Conservation (phyloP, 208 protist species). For the Tetramitus jugosus region DNA sequence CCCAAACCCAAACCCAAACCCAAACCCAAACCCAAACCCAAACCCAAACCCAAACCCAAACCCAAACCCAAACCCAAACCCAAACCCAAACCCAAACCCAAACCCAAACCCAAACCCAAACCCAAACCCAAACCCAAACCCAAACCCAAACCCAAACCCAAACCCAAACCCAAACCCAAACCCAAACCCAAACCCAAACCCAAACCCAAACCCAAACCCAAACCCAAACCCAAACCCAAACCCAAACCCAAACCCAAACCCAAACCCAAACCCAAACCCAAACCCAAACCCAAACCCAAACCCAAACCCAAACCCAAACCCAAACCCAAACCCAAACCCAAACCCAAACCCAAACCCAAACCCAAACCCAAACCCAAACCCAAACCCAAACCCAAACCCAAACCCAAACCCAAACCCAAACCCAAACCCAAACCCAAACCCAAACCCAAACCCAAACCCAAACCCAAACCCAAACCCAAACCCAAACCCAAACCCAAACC, state of each 20-base stretch:
- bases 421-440: constrained; percentile 44
- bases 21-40: constrained; percentile 45
- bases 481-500: constrained; percentile 38
- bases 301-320: constrained; percentile 47
- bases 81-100: constrained; percentile 41
- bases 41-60: constrained; percentile 25
- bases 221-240: constrained; percentile 41
- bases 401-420: constrained; percentile 42
- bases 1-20: constrained; percentile 41
- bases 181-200: constrained; percentile 22
- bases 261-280: constrained; percentile 41
- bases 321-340: constrained; percentile 42
- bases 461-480: constrained; percentile 40
- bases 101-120: constrained; percentile 44
- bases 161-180: constrained; percentile 45
- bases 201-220: constrained; percentile 41
- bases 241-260: constrained; percentile 42
- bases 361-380: constrained; percentile 30
- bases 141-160: constrained; percentile 36
- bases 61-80: constrained; percentile 43
- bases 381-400: constrained; percentile 43
- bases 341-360: constrained; percentile 42
- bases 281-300: constrained; percentile 47
- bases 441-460: constrained; percentile 41
- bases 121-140: constrained; percentile 44